phyloP scores from a whole-genome alignment of 257 asterid species.

The Fraxinus anomala region DNA sequence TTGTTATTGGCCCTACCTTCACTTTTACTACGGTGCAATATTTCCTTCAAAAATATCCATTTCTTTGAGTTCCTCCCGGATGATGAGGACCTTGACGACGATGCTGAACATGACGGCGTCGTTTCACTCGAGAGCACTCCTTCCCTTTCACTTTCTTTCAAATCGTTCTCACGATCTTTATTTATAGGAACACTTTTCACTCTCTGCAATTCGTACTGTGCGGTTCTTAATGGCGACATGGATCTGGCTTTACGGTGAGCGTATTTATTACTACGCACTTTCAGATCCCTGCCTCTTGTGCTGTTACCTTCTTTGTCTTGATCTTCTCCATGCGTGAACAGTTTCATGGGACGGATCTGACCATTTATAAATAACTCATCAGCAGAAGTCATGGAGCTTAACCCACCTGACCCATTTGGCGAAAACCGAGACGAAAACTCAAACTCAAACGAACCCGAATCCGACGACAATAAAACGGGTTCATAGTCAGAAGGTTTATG shows the following conservation, averaged over 20 bases:
- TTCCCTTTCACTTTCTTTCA: slow-evolving; percentile 31
- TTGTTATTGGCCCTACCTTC: slow-evolving; percentile 52
- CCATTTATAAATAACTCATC: slow-evolving; percentile 63
- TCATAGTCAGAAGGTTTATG: slow-evolving; percentile 24
- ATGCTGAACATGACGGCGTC: slow-evolving; percentile 63
- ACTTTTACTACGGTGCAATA: slow-evolving; percentile 56
- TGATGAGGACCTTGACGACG: slow-evolving; percentile 63
- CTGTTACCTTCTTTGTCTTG: slow-evolving; percentile 4
- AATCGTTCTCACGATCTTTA: slow-evolving; percentile 10
- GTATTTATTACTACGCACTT: slow-evolving; percentile 32
- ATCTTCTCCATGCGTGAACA: slow-evolving; percentile 38
- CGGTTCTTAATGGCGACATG: slow-evolving; percentile 52
- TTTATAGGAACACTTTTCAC: not conserved
- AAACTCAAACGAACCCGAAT: slow-evolving; percentile 56
- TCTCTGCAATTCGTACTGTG: slow-evolving; percentile 34
- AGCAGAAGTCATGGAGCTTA: slow-evolving; percentile 51
- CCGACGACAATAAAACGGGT: slow-evolving; percentile 49
- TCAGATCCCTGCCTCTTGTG: slow-evolving; percentile 51
- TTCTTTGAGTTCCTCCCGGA: slow-evolving; percentile 65
- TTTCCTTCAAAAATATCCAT: slow-evolving; percentile 64
- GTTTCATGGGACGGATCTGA: slow-evolving; percentile 63
- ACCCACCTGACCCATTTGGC: slow-evolving; percentile 31
- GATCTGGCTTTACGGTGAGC: slow-evolving; percentile 59
- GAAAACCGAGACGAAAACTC: slow-evolving; percentile 58
- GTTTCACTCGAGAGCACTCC: slow-evolving; percentile 38